Conservation (phyloP, 805 yeast genomes). For the Isabelozyma gotoi region DNA sequence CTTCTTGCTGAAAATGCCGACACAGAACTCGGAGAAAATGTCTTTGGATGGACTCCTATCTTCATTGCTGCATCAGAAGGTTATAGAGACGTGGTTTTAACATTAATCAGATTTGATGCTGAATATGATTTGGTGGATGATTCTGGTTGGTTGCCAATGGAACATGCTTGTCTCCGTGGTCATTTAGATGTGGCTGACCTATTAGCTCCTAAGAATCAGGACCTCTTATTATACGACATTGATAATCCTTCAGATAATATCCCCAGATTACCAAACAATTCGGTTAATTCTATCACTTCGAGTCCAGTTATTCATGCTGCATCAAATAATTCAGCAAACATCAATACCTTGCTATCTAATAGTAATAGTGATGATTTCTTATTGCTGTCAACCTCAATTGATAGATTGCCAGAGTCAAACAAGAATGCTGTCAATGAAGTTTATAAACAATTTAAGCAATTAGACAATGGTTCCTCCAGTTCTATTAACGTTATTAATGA, state of each 20-base stretch:
- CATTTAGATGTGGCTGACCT: conserved; percentile 68
- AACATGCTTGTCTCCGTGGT: conserved; percentile 90
- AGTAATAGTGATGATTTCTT: conserved; percentile 6
- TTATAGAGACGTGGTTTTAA: conserved; percentile 50
- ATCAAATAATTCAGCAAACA: conserved; percentile 5
- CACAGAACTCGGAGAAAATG: conserved; percentile 70
- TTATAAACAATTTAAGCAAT: conserved; percentile 37
- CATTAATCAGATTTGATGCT: conserved; percentile 56
- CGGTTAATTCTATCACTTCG: conserved; percentile 4
- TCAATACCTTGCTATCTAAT: neutral
- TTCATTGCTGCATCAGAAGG: conserved; percentile 92
- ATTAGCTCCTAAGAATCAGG: conserved; percentile 49
- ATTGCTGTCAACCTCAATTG: conserved; percentile 32
- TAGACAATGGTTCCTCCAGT: conserved; percentile 17
- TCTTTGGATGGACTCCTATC: conserved; percentile 94
- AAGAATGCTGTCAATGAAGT: conserved; percentile 34
- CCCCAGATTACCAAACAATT: conserved; percentile 16
- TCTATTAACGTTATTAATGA: conserved; percentile 9
- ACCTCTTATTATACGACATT: conserved; percentile 34
- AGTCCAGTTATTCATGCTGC: conserved; percentile 9
- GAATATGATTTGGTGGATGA: conserved; percentile 61
- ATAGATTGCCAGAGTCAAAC: conserved; percentile 34
- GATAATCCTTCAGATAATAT: conserved; percentile 34
- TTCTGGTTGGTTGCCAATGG: conserved; percentile 97
- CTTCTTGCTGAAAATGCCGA: conserved; percentile 63